Evolutionary conservation across 192 early-diverging fungal genomes (phyloP), one percentile per base, ranked within the genome.

Genomic region (Podila epicladia): DNA sequence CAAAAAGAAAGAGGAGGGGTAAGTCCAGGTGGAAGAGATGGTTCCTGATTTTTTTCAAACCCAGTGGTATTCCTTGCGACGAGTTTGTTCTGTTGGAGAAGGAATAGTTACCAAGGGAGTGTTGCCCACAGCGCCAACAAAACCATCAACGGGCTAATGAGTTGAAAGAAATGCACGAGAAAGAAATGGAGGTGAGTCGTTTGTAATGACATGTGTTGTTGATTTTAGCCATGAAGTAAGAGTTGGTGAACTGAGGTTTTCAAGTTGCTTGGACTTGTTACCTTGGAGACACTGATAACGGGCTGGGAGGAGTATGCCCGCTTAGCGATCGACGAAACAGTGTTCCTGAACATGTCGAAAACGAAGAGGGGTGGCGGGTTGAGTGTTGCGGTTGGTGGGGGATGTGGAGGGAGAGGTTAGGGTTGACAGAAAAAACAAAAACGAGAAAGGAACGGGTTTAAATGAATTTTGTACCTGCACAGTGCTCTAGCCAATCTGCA

Each of bases 71-170:
- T 45, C 41, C 41, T 45, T 8, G 41, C 41, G 41, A 15, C 41
- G 41, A 15, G 2, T 12, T 17, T 45, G 13, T 3, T 45, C 8
- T 17, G 0, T 45, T 65, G 17, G 45, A 22, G 26, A 48, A 45
- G 64, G 49, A 24, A 9, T 13, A 82, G 87, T 89, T 89, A 95
- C 88, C 79, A 97, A 84, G 28, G 96, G 96, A 0, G 96, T 97
- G 84, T 97, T 96, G 50, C 96, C 96, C 59, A 97, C 89, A 29
- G 95, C 94, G 15, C 94, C 95, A 26, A 93, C 72, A 68, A 97
- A 92, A 0, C 94, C 94, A 62, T 91, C 73, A 1, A 89, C 88
- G 33, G 89, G 83, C 91, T 89, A 82, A 45, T 15, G 41, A 8
- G 37, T 41, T 24, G 7, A 55, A 31, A 37, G 45, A 19, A 31